Conservation (phyloP, 352 stramenopile genomes). For the Pythium chondricola region DNA sequence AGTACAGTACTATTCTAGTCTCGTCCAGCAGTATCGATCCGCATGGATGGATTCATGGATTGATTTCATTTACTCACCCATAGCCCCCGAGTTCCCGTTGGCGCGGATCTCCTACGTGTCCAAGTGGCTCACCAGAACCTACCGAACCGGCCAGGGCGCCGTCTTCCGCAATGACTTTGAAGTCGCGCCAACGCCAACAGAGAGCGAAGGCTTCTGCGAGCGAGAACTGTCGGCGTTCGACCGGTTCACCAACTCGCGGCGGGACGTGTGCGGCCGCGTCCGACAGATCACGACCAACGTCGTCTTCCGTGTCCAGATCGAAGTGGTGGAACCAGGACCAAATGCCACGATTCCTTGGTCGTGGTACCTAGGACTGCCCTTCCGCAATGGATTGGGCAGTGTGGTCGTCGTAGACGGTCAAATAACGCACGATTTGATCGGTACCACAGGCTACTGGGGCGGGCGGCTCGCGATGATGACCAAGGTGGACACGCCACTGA, state of each 20-base stretch:
- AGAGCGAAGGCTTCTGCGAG: constrained; percentile 54
- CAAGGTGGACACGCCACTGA: constrained; percentile 34
- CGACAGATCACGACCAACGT: constrained; percentile 33
- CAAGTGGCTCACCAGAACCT: constrained; percentile 28
- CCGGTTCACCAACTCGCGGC: constrained; percentile 34
- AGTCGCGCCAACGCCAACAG: constrained; percentile 22
- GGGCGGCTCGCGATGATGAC: constrained; percentile 27
- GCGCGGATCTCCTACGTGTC: constrained; percentile 44
- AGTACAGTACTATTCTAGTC: neutral
- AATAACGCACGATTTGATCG: constrained; percentile 40
- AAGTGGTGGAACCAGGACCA: constrained; percentile 37
- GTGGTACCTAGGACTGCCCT: constrained; percentile 51
- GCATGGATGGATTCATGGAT: neutral
- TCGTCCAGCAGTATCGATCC: neutral
- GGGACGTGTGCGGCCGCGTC: constrained; percentile 39
- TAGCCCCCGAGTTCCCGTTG: constrained; percentile 30
- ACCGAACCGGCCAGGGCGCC: constrained; percentile 33
- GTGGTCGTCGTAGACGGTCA: constrained; percentile 38
- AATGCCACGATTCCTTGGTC: constrained; percentile 30
- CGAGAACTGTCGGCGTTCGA: constrained; percentile 35
- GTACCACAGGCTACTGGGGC: constrained; percentile 35
- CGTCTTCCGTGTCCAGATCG: constrained; percentile 37
- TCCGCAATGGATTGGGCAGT: constrained; percentile 39
- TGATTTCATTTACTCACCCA: neutral
- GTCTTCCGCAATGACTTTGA: constrained; percentile 42